Percentiles rank a stretch among this genome's conserved stretches.
Evolutionary conservation across 176 grass and related monocot genomes (phyloP).

Genomic region (Tillandsia fasciculata): DNA sequence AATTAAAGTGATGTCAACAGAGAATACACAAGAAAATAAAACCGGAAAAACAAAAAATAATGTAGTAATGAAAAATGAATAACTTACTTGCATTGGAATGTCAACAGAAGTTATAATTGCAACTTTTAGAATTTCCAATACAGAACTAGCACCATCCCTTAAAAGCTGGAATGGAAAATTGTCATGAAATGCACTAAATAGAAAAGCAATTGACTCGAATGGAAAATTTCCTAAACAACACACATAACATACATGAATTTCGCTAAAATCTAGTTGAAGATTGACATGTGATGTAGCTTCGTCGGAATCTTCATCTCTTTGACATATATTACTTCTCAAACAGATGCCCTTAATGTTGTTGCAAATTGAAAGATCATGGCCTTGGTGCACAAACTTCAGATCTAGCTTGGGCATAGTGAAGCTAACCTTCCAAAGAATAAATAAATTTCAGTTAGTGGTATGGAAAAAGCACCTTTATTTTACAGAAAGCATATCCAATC

Average conservation of each 20-base stretch:
- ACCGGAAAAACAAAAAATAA: neutral
- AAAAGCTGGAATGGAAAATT: conserved; percentile 64
- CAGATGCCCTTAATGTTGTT: conserved; percentile 63
- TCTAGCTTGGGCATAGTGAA: conserved; percentile 93
- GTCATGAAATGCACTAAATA: conserved; percentile 23
- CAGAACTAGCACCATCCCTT: conserved; percentile 53
- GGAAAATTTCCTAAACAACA: conserved; percentile 16
- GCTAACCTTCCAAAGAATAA: conserved; percentile 98
- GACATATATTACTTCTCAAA: conserved; percentile 47
- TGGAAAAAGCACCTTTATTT: neutral
- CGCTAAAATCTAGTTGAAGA: conserved; percentile 53
- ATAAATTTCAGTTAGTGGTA: conserved; percentile 58
- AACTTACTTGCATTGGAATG: conserved; percentile 74
- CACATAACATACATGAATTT: conserved; percentile 62
- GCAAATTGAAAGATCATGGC: conserved; percentile 44
- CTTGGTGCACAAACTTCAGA: conserved; percentile 68
- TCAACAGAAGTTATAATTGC: conserved; percentile 49
- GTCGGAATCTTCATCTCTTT: conserved; percentile 31
- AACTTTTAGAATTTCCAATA: conserved; percentile 71
- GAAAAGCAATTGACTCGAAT: conserved; percentile 11
- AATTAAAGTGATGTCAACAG: neutral
- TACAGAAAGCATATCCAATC: neutral
- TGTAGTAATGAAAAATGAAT: conserved; percentile 12
- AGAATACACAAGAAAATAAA: neutral
- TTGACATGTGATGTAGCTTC: conserved; percentile 47